phyloP scores from a whole-genome alignment of 495 filamentous ascomycete genomes.

The Penicillium lividum region DNA sequence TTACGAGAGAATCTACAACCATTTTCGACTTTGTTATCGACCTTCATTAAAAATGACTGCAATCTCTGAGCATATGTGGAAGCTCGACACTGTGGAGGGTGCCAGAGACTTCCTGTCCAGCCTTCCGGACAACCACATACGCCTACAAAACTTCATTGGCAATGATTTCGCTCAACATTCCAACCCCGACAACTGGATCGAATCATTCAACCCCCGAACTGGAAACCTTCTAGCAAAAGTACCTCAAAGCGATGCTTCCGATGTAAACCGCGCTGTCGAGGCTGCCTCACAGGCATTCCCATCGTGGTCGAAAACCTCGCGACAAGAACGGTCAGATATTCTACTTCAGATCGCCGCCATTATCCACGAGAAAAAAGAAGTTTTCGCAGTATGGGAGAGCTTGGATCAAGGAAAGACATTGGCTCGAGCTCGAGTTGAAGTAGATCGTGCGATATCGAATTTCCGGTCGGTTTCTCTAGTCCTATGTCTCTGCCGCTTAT shows the following conservation, averaged over 20 bases:
- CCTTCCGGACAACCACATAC: constrained; percentile 4
- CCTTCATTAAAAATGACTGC: neutral
- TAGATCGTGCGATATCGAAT: constrained; percentile 24
- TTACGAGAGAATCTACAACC: neutral
- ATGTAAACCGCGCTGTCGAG: constrained; percentile 15
- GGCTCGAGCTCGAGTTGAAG: constrained; percentile 19
- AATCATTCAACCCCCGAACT: constrained; percentile 16
- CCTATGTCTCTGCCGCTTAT: neutral
- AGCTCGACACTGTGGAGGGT: constrained; percentile 9
- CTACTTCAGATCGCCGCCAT: constrained; percentile 14
- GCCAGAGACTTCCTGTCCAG: constrained; percentile 8
- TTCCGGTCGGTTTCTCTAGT: constrained; percentile 12
- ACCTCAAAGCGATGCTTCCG: constrained; percentile 8
- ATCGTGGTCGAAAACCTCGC: constrained; percentile 15
- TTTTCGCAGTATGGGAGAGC: constrained; percentile 23
- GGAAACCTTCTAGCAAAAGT: constrained; percentile 12
- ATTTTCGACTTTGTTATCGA: neutral
- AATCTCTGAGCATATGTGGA: constrained; percentile 12
- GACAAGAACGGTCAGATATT: constrained; percentile 16
- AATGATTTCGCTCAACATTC: constrained; percentile 8
- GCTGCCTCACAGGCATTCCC: constrained; percentile 19
- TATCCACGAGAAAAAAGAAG: constrained; percentile 15
- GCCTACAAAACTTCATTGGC: constrained; percentile 18
- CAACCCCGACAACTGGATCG: constrained; percentile 11
- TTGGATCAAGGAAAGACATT: constrained; percentile 23